Percentiles rank a stretch among this genome's conserved stretches.
phyloP scores from a whole-genome alignment of 2,329 filamentous ascomycete genomes.

The Pseudogymnoascus sp. region DNA sequence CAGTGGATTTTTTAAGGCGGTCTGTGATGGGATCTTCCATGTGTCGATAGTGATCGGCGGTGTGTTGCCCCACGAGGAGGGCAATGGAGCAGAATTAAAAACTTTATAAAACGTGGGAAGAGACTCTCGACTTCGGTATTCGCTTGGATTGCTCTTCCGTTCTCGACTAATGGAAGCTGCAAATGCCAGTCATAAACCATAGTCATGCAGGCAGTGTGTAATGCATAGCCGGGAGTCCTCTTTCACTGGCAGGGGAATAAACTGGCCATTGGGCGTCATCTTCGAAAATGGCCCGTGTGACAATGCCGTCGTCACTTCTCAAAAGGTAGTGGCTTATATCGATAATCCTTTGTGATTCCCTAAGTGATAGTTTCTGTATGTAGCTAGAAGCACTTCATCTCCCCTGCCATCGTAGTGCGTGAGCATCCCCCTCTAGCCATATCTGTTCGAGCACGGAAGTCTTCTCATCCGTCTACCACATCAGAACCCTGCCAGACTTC shows the following conservation, averaged over 20 bases:
- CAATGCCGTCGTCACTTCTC: background rate
- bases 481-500: background rate
- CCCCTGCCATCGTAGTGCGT: background rate
- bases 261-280: background rate
- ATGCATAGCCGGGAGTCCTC: background rate
- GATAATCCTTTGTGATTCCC: background rate
- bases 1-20: background rate
- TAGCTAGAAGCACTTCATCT: background rate
- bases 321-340: background rate
- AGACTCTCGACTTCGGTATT: background rate
- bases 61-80: background rate
- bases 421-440: background rate
- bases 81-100: background rate
- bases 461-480: constrained; percentile 6
- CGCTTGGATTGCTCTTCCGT: background rate
- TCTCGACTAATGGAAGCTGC: background rate
- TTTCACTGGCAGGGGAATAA: background rate
- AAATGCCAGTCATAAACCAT: background rate
- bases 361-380: background rate
- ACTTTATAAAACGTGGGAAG: background rate
- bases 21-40: background rate
- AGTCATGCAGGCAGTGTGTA: background rate
- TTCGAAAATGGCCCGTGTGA: background rate
- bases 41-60: background rate
- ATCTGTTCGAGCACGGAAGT: background rate